Evolutionary conservation across 106 monocot species (phyloP).

Genomic region (Cymbidium sinense): DNA sequence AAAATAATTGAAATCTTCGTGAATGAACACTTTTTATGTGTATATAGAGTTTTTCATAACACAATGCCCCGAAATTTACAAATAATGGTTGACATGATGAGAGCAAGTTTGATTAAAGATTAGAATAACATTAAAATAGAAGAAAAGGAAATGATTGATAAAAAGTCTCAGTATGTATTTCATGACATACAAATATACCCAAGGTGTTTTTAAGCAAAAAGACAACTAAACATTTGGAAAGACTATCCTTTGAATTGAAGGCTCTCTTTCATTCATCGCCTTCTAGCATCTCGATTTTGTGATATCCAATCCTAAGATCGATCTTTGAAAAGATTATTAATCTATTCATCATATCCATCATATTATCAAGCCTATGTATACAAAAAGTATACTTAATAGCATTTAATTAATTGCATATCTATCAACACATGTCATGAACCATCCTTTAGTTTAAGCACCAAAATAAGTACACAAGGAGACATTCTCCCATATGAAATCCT

Average conservation of each 20-base stretch:
- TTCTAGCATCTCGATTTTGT: not conserved
- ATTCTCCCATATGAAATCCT: no score
- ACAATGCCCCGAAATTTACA: not conserved
- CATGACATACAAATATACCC: not conserved
- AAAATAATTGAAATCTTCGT: not conserved
- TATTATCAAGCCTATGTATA: not conserved
- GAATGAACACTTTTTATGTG: not conserved
- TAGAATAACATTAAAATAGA: not conserved
- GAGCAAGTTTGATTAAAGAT: not conserved
- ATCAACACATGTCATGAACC: not conserved
- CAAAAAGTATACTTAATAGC: not conserved
- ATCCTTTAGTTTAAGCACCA: no score
- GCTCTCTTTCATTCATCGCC: not conserved
- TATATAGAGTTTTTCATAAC: not conserved
- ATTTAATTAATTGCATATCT: not conserved
- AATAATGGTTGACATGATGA: not conserved
- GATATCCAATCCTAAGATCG: not conserved
- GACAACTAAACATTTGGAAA: not conserved
- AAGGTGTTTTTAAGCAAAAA: not conserved
- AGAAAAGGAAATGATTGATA: not conserved
- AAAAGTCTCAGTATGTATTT: not conserved
- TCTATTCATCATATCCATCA: not conserved
- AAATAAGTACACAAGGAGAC: no score
- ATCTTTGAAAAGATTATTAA: not conserved
- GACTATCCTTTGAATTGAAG: not conserved